Percentiles rank a stretch among this genome's conserved stretches.
phyloP scores from a whole-genome alignment of 331 rosid genomes.

The Rhamnella rubrinervis region DNA sequence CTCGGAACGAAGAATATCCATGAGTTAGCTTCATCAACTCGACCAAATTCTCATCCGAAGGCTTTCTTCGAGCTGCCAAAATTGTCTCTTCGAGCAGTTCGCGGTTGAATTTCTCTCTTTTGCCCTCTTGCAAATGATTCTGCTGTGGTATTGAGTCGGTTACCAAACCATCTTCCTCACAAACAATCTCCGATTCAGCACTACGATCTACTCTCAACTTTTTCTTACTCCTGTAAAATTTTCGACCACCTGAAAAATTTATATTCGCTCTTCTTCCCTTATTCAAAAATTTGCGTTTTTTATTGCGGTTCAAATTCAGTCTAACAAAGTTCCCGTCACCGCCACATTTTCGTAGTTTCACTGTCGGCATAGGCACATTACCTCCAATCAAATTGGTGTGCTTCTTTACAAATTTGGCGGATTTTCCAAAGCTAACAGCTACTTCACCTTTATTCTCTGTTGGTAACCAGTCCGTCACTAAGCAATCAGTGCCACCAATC shows the following conservation, averaged over 20 bases:
- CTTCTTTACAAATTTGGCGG: slow-evolving; percentile 28
- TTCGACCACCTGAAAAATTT: slow-evolving; percentile 29
- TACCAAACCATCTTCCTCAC: slow-evolving; percentile 47
- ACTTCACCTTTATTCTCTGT: slow-evolving; percentile 20
- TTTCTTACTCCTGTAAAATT: slow-evolving; percentile 38
- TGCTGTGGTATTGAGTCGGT: slow-evolving; percentile 21
- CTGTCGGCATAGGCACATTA: slow-evolving; percentile 41
- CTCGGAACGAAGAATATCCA: slow-evolving; percentile 74
- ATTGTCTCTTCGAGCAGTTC: slow-evolving; percentile 44
- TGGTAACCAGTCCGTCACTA: slow-evolving; percentile 18
- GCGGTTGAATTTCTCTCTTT: slow-evolving; percentile 32
- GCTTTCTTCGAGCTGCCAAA: slow-evolving; percentile 41
- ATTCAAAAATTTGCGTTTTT: slow-evolving; percentile 53
- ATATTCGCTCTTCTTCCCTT: slow-evolving; percentile 36
- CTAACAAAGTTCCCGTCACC: slow-evolving; percentile 79
- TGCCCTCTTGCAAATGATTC: slow-evolving; percentile 33
- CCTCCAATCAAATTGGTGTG: slow-evolving; percentile 64
- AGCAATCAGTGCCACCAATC: slow-evolving; percentile 4
- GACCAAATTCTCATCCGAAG: slow-evolving; percentile 68
- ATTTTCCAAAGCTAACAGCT: neutral
- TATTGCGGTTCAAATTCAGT: slow-evolving; percentile 55
- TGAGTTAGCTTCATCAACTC: slow-evolving; percentile 53
- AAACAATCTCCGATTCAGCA: slow-evolving; percentile 23
- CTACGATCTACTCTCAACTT: slow-evolving; percentile 30
- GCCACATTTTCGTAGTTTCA: slow-evolving; percentile 43